phyloP scores from a whole-genome alignment of 148 eudicot genomes.

The Silene latifolia region DNA sequence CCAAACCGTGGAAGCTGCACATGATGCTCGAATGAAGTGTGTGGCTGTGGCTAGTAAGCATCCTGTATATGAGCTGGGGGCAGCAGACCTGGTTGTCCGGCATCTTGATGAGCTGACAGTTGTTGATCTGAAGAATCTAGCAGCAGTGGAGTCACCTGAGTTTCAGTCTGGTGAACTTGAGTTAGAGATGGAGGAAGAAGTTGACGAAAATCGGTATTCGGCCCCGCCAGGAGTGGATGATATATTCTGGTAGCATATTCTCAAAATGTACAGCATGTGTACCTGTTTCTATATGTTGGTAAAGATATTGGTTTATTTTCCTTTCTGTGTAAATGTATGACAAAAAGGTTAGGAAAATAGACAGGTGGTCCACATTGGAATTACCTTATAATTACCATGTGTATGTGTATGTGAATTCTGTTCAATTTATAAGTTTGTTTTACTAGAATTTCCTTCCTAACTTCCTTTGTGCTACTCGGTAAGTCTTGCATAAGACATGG shows the following conservation, averaged over 20 bases:
- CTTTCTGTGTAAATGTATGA: conserved; percentile 42
- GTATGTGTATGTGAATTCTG: conserved; percentile 35
- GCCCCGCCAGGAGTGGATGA: conserved; percentile 52
- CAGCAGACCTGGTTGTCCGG: conserved; percentile 87
- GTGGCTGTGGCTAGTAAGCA: conserved; percentile 98
- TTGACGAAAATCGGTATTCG: conserved; percentile 38
- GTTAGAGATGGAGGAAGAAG: conserved; percentile 82
- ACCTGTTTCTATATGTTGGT: conserved; percentile 22
- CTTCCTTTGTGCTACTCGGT: background rate
- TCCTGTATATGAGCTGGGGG: conserved; percentile 84
- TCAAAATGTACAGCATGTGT: conserved; percentile 47
- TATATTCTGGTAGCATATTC: conserved; percentile 53
- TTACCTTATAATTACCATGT: conserved; percentile 35
- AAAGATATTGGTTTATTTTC: conserved; percentile 24
- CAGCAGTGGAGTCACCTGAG: conserved; percentile 63
- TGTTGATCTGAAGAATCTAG: conserved; percentile 85
- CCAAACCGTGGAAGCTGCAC: conserved; percentile 89
- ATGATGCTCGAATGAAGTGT: conserved; percentile 90
- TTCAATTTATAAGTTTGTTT: conserved; percentile 26
- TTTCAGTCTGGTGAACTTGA: conserved; percentile 62
- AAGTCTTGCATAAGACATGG: too few species aligned
- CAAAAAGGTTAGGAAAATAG: conserved; percentile 19
- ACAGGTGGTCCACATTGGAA: conserved; percentile 49
- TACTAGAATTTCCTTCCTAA: conserved; percentile 12
- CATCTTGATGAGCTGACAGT: conserved; percentile 77